A percentile compares a stretch with the other conserved stretches of the same genome.
phyloP scores from a whole-genome alignment of 2,329 filamentous ascomycete genomes.

The Penicillium sp. region DNA sequence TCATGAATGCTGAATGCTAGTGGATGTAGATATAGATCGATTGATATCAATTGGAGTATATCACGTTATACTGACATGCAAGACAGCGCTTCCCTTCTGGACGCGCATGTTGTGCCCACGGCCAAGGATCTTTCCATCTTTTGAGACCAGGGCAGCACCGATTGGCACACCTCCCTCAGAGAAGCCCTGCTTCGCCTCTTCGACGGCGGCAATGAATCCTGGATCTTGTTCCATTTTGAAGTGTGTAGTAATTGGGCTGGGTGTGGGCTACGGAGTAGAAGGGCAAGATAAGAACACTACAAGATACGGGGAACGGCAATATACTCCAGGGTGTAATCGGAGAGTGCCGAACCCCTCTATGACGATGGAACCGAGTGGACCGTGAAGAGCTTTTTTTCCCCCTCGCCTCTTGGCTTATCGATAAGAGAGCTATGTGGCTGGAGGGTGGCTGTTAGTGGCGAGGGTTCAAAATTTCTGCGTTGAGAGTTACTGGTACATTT shows the following conservation, averaged over 20 bases:
- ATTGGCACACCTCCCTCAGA: constrained; percentile 60
- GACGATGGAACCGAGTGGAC: constrained; percentile 8
- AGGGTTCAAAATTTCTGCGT: constrained; percentile 3
- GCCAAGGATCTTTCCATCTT: constrained; percentile 67
- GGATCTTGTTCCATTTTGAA: constrained; percentile 41
- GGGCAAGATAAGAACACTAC: not conserved
- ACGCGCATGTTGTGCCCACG: constrained; percentile 73
- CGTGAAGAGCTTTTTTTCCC: constrained; percentile 13
- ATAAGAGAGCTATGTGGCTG: constrained; percentile 21
- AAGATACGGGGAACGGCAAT: not conserved
- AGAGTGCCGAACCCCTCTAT: constrained; percentile 14
- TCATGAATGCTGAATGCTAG: not conserved
- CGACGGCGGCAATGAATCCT: constrained; percentile 58
- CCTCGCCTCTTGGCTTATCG: constrained; percentile 23
- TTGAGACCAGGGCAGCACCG: constrained; percentile 63
- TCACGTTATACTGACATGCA: constrained; percentile 57
- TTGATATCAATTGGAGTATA: not conserved
- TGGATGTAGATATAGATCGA: not conserved
- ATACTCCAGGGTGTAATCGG: constrained; percentile 10
- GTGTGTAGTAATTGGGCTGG: not conserved
- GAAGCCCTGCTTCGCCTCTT: constrained; percentile 55
- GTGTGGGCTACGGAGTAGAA: not conserved
- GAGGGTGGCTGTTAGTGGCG: constrained; percentile 9
- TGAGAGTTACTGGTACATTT: not conserved
- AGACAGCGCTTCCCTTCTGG: constrained; percentile 67